Base-by-base conservation (phyloP, 2,329 filamentous ascomycete genomes). In the Plectosphaerella cucumerina region DNA sequence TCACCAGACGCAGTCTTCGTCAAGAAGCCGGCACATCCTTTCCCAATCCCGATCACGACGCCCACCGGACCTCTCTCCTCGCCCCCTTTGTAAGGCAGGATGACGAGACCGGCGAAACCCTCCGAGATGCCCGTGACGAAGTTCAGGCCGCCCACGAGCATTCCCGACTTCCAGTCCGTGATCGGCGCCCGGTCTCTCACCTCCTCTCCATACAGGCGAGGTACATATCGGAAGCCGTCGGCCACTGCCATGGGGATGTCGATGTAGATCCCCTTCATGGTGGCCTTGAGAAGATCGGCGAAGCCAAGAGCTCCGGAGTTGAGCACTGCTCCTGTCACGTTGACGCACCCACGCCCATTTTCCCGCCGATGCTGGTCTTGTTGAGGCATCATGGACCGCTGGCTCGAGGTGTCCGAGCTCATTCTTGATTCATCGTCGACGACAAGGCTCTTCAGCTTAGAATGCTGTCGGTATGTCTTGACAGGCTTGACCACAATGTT, bases 201-300 rank as follows among this genome's bases (percentile, higher is more conserved):
- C 71, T 72, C 65, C 53, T 77, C 75, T n/a, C 75, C 75, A 50
- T 78, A 80, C 4, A 78, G 65, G 18, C 70, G 70, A 8, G 77
- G 77, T 8, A 75, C 71, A 23, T 76, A 75, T 56, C 77, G 74
- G 51, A 79, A 74, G 10, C 77, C 77, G 56, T 78, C 74, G 0
- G 76, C 70, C 1, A 77, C 54, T 1, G 74, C 76, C 35, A 78
- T 66, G 1, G 70, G 70, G 22, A 80, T 54, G 49, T 76, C 70
- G 61, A 80, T 69, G 0, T 74, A 69, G 48, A 46, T 50, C 5
- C 35, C 44, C 35, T 31, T 70, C 18, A 72, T 60, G 3, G 70
- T 73, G 41, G 65, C 68, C 8, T 71, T 65, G 6, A 77, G 51
- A 17, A 43, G 22, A 33, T n/a, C 43, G 8, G 47, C 48, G 37